phyloP scores from a whole-genome alignment of 768 basidiomycete species.

The Tricholoma furcatifolium region DNA sequence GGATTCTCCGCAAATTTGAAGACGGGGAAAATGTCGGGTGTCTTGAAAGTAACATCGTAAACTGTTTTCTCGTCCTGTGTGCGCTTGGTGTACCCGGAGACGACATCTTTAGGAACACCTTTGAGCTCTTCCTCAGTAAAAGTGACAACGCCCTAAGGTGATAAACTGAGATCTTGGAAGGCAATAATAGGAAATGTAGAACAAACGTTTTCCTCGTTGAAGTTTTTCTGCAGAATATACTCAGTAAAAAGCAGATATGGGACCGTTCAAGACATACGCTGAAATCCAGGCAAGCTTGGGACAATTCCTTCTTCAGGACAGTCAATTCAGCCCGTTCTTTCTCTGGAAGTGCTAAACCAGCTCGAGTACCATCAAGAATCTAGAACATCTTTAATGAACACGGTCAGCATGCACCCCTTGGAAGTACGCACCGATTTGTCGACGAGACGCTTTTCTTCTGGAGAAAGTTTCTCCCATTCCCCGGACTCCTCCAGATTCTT shows the following conservation, averaged over 20 bases:
- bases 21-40: constrained; percentile 78
- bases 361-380: constrained; percentile 76
- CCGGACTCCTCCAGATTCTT: constrained; percentile 65
- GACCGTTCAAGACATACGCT: constrained; percentile 45
- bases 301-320: constrained; percentile 71
- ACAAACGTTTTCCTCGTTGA: constrained; percentile 81
- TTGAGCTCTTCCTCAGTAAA: constrained; percentile 75
- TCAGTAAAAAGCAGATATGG: not conserved
- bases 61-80: constrained; percentile 55
- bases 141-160: constrained; percentile 49
- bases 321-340: constrained; percentile 57
- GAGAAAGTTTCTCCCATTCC: constrained; percentile 55
- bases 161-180: not conserved
- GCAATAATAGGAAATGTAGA: not conserved
- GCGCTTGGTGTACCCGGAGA: constrained; percentile 74
- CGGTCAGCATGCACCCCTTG: not conserved
- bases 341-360: constrained; percentile 73
- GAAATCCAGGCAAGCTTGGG: constrained; percentile 76
- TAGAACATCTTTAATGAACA: constrained; percentile 16
- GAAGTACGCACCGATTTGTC: constrained; percentile 60
- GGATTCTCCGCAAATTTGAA: constrained; percentile 80
- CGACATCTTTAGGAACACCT: constrained; percentile 77
- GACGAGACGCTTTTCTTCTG: constrained; percentile 74
- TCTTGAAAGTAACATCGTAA: constrained; percentile 78
- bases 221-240: constrained; percentile 62